These are phyloP conservation scores for Mucor saturninus DNA, from an alignment of 371 early-diverging fungal genomes.

Conservation along the genomic window DNA sequence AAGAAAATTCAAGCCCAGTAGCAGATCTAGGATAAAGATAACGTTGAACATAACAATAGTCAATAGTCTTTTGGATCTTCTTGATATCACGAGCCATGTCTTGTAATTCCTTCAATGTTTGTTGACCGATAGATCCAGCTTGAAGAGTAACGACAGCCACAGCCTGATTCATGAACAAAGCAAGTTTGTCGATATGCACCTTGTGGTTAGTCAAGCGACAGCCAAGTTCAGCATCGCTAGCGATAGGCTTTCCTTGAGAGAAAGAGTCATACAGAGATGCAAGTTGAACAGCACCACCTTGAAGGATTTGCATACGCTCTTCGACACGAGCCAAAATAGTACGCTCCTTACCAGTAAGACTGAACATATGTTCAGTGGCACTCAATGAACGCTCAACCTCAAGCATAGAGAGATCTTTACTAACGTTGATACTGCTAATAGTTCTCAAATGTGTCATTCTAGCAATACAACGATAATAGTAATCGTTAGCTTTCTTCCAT, in stretches of 20 bases:
- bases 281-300: conserved; percentile 44
- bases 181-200: conserved; percentile 51
- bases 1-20: conserved; percentile 28
- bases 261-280: conserved; percentile 34
- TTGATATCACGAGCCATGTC: conserved; percentile 23
- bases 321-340: conserved; percentile 42
- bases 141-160: conserved; percentile 29
- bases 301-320: conserved; percentile 33
- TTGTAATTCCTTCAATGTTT: conserved; percentile 19
- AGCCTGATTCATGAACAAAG: conserved; percentile 44
- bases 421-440: conserved; percentile 57
- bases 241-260: conserved; percentile 19
- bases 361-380: conserved; percentile 75
- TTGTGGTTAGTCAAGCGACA: conserved; percentile 52
- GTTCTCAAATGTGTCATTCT: conserved; percentile 70
- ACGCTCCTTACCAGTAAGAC: conserved; percentile 67
- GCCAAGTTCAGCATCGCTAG: conserved; percentile 27
- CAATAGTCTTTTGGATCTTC: conserved; percentile 35
- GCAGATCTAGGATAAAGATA: conserved; percentile 37
- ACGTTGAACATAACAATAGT: conserved; percentile 39
- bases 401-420: conserved; percentile 71
- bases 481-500: conserved; percentile 70
- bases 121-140: conserved; percentile 12
- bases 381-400: conserved; percentile 76
- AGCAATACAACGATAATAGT: conserved; percentile 76